Percentiles rank a stretch among this genome's conserved stretches.
Conservation (phyloP, 352 stramenopile species). For the Thalassiosira mediterranea region DNA sequence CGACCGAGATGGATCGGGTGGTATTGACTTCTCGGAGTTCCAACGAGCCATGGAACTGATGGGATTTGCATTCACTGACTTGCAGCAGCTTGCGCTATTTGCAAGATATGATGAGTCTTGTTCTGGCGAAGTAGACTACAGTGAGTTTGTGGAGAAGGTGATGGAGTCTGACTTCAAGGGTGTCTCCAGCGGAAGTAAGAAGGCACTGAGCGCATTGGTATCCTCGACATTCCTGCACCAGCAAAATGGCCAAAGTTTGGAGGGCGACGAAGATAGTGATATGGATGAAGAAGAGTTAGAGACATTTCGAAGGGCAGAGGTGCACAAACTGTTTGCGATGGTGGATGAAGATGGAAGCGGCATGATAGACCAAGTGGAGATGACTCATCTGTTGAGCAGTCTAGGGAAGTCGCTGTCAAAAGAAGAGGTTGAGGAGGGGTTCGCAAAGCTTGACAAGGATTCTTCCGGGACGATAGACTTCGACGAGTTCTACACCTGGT, state of each 20-base stretch:
- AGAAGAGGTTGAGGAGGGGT: slow-evolving; percentile 39
- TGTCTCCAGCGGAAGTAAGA: slow-evolving; percentile 43
- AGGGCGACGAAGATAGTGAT: slow-evolving; percentile 63
- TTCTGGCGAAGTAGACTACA: slow-evolving; percentile 70
- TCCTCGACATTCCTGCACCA: slow-evolving; percentile 52
- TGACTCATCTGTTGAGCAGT: slow-evolving; percentile 40
- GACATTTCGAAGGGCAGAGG: slow-evolving; percentile 45
- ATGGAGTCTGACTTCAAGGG: slow-evolving; percentile 71
- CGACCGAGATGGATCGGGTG: slow-evolving; percentile 64
- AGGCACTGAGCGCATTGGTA: slow-evolving; percentile 50
- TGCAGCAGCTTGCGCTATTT: slow-evolving; percentile 69
- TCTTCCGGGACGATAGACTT: slow-evolving; percentile 52
- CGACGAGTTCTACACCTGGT: slow-evolving; percentile 59
- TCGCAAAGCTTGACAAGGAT: slow-evolving; percentile 52
- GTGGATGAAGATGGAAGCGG: slow-evolving; percentile 53
- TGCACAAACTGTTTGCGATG: slow-evolving; percentile 54
- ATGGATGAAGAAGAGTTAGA: slow-evolving; percentile 60
- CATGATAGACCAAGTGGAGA: slow-evolving; percentile 48
- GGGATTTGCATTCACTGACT: slow-evolving; percentile 70
- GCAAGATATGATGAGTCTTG: slow-evolving; percentile 65
- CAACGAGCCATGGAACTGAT: slow-evolving; percentile 72
- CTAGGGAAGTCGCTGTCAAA: slow-evolving; percentile 36
- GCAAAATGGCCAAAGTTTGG: slow-evolving; percentile 27
- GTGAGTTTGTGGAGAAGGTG: slow-evolving; percentile 65
- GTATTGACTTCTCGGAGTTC: slow-evolving; percentile 72